A percentile compares a stretch with the other conserved stretches of the same genome.
phyloP scores from a whole-genome alignment of 192 early-diverging fungal genomes.

The Coemansia reversa region DNA sequence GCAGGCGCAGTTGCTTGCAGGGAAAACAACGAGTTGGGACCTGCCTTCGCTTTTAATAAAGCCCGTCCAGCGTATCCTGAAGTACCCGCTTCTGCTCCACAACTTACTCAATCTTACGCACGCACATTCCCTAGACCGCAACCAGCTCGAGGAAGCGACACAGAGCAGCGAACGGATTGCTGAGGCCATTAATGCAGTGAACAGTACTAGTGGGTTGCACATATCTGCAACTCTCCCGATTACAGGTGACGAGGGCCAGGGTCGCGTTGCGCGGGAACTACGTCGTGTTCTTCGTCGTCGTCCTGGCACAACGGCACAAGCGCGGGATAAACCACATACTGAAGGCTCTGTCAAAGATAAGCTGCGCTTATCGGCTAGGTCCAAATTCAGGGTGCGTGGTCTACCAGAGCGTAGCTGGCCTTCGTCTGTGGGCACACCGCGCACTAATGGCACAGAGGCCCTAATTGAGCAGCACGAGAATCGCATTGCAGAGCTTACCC shows the following conservation, averaged over 20 bases:
- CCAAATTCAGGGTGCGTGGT: conserved; percentile 15
- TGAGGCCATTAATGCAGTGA: conserved; percentile 44
- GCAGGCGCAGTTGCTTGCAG: conserved; percentile 41
- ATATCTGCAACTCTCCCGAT: conserved; percentile 32
- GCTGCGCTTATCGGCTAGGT: conserved; percentile 15
- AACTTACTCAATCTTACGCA: conserved; percentile 37
- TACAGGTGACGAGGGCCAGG: conserved; percentile 35
- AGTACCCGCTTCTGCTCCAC: conserved; percentile 87
- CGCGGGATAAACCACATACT: conserved; percentile 22
- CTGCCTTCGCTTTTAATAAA: conserved; percentile 89
- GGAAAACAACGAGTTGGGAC: conserved; percentile 89
- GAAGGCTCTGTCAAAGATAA: conserved; percentile 24
- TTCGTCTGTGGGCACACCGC: not conserved
- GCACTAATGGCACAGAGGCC: conserved; percentile 30
- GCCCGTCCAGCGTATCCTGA: conserved; percentile 96
- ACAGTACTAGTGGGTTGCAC: conserved; percentile 28
- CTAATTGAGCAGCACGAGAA: conserved; percentile 51
- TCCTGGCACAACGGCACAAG: conserved; percentile 27
- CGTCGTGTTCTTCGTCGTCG: conserved; percentile 45
- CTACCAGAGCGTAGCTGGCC: conserved; percentile 4
- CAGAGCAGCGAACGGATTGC: conserved; percentile 47
- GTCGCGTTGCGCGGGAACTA: conserved; percentile 45
- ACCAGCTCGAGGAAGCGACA: conserved; percentile 40
- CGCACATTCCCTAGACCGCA: conserved; percentile 35
- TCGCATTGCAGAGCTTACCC: conserved; percentile 36